Conservation (phyloP, 495 filamentous ascomycete species). For the Evernia prunastri region DNA sequence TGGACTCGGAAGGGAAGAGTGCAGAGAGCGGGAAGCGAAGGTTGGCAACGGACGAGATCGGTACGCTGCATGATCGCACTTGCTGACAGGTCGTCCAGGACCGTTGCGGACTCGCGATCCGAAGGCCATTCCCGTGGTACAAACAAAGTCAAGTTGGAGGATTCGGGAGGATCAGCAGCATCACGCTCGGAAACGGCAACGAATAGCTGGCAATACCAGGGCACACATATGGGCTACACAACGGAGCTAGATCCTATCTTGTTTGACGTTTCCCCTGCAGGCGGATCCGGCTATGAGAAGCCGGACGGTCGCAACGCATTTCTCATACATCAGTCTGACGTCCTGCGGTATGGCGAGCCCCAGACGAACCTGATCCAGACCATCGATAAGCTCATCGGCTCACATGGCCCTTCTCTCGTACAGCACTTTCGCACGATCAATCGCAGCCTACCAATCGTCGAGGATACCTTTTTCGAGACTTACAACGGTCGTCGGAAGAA, state of each 20-base stretch:
- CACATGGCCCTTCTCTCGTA: constrained; percentile 72
- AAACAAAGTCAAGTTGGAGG: constrained; percentile 29
- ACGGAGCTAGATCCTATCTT: constrained; percentile 48
- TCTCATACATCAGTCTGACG: constrained; percentile 53
- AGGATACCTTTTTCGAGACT: constrained; percentile 78
- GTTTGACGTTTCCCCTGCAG: constrained; percentile 43
- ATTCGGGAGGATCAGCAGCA: constrained; percentile 25
- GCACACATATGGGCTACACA: constrained; percentile 48
- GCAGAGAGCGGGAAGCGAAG: constrained; percentile 40
- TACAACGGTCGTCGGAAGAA: constrained; percentile 63
- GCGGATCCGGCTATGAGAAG: constrained; percentile 51
- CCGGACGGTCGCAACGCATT: constrained; percentile 81
- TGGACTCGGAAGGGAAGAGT: constrained; percentile 36
- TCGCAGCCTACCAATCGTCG: constrained; percentile 85
- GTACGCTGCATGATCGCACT: background rate
- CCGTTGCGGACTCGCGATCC: constrained; percentile 15
- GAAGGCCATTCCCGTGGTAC: constrained; percentile 17
- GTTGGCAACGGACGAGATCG: constrained; percentile 26
- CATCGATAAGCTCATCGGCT: constrained; percentile 76
- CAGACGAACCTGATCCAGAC: constrained; percentile 61
- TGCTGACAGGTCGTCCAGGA: background rate
- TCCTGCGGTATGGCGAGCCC: constrained; percentile 34
- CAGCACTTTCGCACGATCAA: constrained; percentile 89
- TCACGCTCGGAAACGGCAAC: constrained; percentile 33
- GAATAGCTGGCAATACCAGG: constrained; percentile 41